phyloP scores from a whole-genome alignment of 805 yeast species.

The Pichia nakasei region DNA sequence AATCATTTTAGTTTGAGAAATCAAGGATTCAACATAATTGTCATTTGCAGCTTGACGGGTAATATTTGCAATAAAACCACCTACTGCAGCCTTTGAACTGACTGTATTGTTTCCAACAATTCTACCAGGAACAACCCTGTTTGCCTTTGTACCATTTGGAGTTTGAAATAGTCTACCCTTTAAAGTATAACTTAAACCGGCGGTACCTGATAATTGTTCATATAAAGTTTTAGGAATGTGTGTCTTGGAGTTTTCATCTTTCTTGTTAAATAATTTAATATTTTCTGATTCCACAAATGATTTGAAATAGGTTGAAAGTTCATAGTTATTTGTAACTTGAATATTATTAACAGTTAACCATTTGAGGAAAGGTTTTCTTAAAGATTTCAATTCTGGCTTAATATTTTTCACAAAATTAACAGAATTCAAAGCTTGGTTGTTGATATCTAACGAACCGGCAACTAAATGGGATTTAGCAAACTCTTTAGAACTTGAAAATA shows the following conservation, averaged over 20 bases:
- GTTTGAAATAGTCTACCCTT: slow-evolving; percentile 60
- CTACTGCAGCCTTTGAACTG: slow-evolving; percentile 44
- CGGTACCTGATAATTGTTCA: slow-evolving; percentile 46
- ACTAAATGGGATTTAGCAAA: slow-evolving; percentile 22
- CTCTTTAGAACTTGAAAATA: slow-evolving; percentile 27
- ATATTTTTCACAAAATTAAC: slow-evolving; percentile 15
- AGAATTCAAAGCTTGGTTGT: slow-evolving; percentile 17
- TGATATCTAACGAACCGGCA: slow-evolving; percentile 18
- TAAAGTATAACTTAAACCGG: slow-evolving; percentile 64
- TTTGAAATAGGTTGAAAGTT: slow-evolving; percentile 24
- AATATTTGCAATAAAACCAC: slow-evolving; percentile 30
- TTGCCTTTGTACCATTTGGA: slow-evolving; percentile 57
- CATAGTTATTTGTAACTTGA: slow-evolving; percentile 21
- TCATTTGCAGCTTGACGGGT: slow-evolving; percentile 15
- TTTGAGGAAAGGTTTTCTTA: slow-evolving; percentile 44
- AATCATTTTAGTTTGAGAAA: slow-evolving; percentile 20
- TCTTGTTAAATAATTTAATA: slow-evolving; percentile 8
- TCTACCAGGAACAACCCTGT: slow-evolving; percentile 61
- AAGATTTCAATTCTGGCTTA: slow-evolving; percentile 33
- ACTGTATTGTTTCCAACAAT: slow-evolving; percentile 34
- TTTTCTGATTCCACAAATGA: slow-evolving; percentile 29
- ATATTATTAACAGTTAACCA: slow-evolving; percentile 50
- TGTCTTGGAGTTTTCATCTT: too few species aligned
- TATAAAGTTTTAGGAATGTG: slow-evolving; percentile 17
- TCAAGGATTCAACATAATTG: slow-evolving; percentile 13